Evolutionary conservation across 2,329 filamentous ascomycete species (phyloP).

Genomic region (Ascochyta clinopodiicola): DNA sequence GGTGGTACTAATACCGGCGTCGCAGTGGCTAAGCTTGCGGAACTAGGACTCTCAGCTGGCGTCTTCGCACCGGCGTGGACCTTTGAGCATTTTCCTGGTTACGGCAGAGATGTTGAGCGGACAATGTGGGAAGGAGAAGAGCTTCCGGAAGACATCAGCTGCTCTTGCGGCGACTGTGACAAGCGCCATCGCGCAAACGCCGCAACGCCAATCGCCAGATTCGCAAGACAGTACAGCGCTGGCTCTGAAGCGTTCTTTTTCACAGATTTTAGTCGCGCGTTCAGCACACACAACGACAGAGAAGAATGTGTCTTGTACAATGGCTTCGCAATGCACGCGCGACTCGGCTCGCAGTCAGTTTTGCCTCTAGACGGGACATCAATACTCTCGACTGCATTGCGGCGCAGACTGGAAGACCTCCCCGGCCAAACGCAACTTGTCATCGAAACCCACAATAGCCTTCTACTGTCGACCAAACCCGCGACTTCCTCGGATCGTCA

Average conservation of each 20-base stretch:
- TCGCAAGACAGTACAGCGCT: constrained; percentile 38
- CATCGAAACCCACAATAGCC: constrained; percentile 18
- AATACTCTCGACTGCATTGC: constrained; percentile 15
- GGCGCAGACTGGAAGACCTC: constrained; percentile 21
- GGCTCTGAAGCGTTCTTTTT: constrained; percentile 49
- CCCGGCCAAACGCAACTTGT: constrained; percentile 23
- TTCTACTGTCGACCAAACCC: neutral
- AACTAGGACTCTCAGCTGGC: constrained; percentile 47
- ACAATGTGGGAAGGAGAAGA: constrained; percentile 46
- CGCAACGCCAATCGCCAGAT: constrained; percentile 30
- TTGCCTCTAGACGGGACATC: constrained; percentile 29
- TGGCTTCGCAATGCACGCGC: constrained; percentile 31
- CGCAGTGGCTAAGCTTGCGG: constrained; percentile 48
- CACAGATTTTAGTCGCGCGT: constrained; percentile 47
- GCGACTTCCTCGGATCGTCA: neutral
- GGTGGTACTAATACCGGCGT: constrained; percentile 53
- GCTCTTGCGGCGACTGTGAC: constrained; percentile 41
- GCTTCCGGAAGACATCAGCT: constrained; percentile 36
- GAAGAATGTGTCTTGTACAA: constrained; percentile 19
- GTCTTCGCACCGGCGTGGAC: constrained; percentile 57
- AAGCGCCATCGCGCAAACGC: constrained; percentile 33
- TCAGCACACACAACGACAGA: constrained; percentile 25
- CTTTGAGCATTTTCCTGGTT: constrained; percentile 52
- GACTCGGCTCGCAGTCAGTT: constrained; percentile 45
- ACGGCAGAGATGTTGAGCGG: constrained; percentile 36